A percentile compares a stretch with the other conserved stretches of the same genome.
These are phyloP conservation scores for Saururus chinensis DNA, from an alignment of 164 flowering plant species.

Conservation along the genomic window DNA sequence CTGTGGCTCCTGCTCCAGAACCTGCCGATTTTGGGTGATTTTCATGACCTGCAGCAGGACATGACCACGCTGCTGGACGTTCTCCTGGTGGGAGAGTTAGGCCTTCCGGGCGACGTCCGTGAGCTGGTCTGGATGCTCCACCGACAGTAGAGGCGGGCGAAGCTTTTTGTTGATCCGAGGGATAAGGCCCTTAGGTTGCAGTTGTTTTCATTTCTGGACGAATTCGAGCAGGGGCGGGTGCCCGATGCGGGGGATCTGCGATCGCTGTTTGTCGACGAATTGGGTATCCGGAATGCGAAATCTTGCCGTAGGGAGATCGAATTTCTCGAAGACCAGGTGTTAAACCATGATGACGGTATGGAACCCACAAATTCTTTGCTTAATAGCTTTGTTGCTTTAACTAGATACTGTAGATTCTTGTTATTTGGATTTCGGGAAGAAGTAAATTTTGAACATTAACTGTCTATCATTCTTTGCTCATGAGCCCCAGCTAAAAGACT, in stretches of 20 bases:
- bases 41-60: conserved; percentile 69
- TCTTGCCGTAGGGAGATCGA: conserved; percentile 69
- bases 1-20: conserved; percentile 80
- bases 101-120: conserved; percentile 38
- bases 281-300: conserved; percentile 44
- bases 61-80: conserved; percentile 87
- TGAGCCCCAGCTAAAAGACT: too few relatives aligned
- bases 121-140: conserved; percentile 60
- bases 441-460: too few relatives aligned
- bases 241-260: conserved; percentile 36
- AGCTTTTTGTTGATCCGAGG: conserved; percentile 38
- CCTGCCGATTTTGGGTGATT: conserved; percentile 59
- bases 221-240: conserved; percentile 42
- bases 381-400: conserved; percentile 63
- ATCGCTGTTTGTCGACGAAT: conserved; percentile 34
- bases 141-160: conserved; percentile 44
- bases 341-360: conserved; percentile 55
- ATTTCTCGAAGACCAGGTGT: conserved; percentile 77
- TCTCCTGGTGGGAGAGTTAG: conserved; percentile 48
- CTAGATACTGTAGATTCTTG: conserved; percentile 66
- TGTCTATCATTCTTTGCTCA: too few relatives aligned
- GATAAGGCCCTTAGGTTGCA: conserved; percentile 49
- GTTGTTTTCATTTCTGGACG: conserved; percentile 45
- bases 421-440: conserved; percentile 62
- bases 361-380: conserved; percentile 60